Evolutionary conservation across 352 stramenopile species (phyloP), one percentile per base, ranked within the genome.

Genomic region (Stephanocyclus meneghinianus): DNA sequence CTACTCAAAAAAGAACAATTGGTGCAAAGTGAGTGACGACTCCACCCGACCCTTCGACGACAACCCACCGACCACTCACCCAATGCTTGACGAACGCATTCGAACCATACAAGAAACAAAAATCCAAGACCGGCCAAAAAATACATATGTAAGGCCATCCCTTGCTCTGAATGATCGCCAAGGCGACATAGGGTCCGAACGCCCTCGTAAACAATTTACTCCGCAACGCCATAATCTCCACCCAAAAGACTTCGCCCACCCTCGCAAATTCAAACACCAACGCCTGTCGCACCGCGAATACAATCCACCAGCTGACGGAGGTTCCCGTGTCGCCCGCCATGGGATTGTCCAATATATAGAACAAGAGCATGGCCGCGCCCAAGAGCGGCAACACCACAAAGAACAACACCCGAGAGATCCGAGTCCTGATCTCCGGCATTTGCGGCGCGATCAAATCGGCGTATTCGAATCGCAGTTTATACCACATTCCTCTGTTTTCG

Each of bases 261-360:
- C 74, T 59, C 2, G 78, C 78, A 11, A 86, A 66, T 35, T 75
- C 70, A 30, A 90, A 84, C 9, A 85, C 90, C 0, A 90, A 62
- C 11, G 67, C n/a, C 61, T 91, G 87, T 37, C 87, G 66, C 0
- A 84, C 81, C 18, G 66, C 70, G 21, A 90, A 91, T 0, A 91
- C 48, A 56, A 92, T 65, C 65, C 74, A 91, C 87, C 87, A 92
- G 18, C 73, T 84, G 21, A 74, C 67, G 10, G 78, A 85, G n/a
- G 85, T 82, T 10, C 75, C 68, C 1, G 68, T 65, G 63, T 76
- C 37, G 2, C 75, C 76, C 15, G 66, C 69, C 63, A 82, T 78
- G 59, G 81, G 81, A 84, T 90, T 88, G 9, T 84, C 74, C 21
- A 80, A 65, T n/a, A 83, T 73, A 53, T 92, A 91, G 77, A 87